Evolutionary conservation across 2,329 filamentous ascomycete species (phyloP), one percentile per base, ranked within the genome.

Genomic region (Sordariomycetes sp.): DNA sequence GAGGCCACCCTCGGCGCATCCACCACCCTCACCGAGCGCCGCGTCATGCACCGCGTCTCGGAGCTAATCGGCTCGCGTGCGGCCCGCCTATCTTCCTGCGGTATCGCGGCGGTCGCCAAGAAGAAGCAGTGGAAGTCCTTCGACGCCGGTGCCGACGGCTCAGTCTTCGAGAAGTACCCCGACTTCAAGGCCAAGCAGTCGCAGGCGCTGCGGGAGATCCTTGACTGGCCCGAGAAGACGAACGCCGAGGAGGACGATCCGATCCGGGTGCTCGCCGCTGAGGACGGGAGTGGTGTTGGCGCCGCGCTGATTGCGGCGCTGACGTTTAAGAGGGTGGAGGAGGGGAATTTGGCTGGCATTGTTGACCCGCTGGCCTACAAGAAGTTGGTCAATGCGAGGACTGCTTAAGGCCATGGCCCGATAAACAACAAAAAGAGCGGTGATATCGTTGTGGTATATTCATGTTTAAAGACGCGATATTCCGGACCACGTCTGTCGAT

Each of bases 131-230:
- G 92, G 73, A 76, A 88, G 68, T 81, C 82, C 43, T 96, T 90
- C 77, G 94, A 97, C 72, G 94, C 99, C 50, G 94, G 94, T 66
- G 94, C 94, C 56, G 94, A 99, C 69, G 94, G 94, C 43, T 96
- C 90, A 20, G 93, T 99, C 58, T 99, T 99, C 79, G 97, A 96
- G 81, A 97, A 97, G 73, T 99, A 99, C 76, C 94, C 94, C 14
- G 89, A 96, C 75, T 99, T 99, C 83, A 97, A 97, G 80, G 83
- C 86, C 59, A 88, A 94, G 58, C 92, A 93, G 59, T 93, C 94
- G 16, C 80, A 87, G 71, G 94, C 94, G 32, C 82, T 99, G 57
- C 86, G 90, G 58, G 94, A 99, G 78, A 97, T 99, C 64, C 83
- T 99, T 43, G 93, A 96, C 77, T 97, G 93, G 92, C 84, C 88